These are phyloP conservation scores for Phyllosticta capitalensis DNA, from an alignment of 2,329 filamentous ascomycete genomes.

Conservation along the genomic window DNA sequence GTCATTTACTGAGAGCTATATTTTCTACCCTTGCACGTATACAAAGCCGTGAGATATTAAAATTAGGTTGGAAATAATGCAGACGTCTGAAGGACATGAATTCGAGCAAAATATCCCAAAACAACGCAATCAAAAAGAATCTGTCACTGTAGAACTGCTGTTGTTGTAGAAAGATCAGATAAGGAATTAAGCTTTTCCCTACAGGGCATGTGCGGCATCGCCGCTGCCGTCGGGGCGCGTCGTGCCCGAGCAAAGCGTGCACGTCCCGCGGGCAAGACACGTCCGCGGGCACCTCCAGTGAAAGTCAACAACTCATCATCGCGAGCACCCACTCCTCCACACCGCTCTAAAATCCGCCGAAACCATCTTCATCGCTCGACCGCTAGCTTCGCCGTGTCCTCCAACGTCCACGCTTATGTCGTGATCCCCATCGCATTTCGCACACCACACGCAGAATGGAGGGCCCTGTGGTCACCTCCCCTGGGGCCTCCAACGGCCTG, in stretches of 20 bases:
- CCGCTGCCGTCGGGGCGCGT: not conserved
- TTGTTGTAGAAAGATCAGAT: not conserved
- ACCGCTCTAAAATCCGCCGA: not conserved
- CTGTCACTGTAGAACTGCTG: too few species aligned
- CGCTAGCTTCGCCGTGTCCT: not conserved
- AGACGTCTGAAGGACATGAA: too few species aligned
- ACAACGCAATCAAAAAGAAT: too few species aligned
- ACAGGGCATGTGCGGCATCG: not conserved
- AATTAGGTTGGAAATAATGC: too few species aligned
- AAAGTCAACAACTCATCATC: not conserved
- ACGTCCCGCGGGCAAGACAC: not conserved
- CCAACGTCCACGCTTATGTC: constrained; percentile 1
- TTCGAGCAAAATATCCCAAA: too few species aligned
- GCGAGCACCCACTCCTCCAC: not conserved
- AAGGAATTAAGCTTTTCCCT: not conserved
- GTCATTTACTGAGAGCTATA: too few species aligned
- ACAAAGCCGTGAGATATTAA: too few species aligned
- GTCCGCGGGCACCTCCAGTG: not conserved
- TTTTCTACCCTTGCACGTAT: too few species aligned
- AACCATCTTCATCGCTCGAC: not conserved
- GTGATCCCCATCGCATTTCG: not conserved
- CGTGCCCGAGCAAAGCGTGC: not conserved
- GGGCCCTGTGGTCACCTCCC: constrained; percentile 27
- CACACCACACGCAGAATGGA: constrained; percentile 24
- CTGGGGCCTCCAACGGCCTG: constrained; percentile 31